Evolutionary conservation across 306 rosid genomes (phyloP).

Genomic region (Dryas alaskensis): DNA sequence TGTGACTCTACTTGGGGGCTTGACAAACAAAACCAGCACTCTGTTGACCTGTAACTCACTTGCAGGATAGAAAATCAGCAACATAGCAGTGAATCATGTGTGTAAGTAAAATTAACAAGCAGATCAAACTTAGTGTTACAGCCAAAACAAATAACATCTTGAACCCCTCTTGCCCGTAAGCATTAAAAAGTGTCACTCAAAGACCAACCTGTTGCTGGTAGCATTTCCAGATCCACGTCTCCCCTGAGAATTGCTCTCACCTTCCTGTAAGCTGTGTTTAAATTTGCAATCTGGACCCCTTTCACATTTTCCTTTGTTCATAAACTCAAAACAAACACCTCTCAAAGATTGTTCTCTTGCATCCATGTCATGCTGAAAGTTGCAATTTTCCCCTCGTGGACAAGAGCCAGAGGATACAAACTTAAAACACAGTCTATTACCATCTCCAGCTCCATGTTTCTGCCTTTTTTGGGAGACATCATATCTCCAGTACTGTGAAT

Average conservation of each 20-base stretch:
- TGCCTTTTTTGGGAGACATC: constrained; percentile 84
- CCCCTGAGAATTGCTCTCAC: constrained; percentile 45
- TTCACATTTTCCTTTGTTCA: constrained; percentile 91
- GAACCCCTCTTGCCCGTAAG: constrained; percentile 12
- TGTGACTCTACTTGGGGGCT: constrained; percentile 84
- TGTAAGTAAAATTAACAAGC: neutral
- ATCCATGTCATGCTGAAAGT: constrained; percentile 73
- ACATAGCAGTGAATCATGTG: neutral
- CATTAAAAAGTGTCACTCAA: constrained; percentile 18
- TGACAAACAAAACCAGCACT: constrained; percentile 98
- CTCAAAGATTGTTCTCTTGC: constrained; percentile 74
- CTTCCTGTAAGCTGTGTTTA: constrained; percentile 74
- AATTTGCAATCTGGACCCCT: constrained; percentile 84
- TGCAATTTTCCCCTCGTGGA: constrained; percentile 77
- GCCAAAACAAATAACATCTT: neutral
- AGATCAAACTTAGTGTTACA: neutral
- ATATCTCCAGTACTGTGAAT: constrained; percentile 93
- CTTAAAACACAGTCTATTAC: constrained; percentile 76
- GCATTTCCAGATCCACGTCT: constrained; percentile 51
- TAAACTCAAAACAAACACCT: constrained; percentile 91
- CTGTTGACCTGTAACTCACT: constrained; percentile 70
- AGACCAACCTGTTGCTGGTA: constrained; percentile 50
- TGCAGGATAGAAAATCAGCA: constrained; percentile 30
- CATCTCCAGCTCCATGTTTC: constrained; percentile 59
- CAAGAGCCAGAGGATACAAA: constrained; percentile 84